Percentiles rank a stretch among this genome's conserved stretches.
phyloP scores from a whole-genome alignment of 495 filamentous ascomycete species.

The Hypoxylon trugodes region DNA sequence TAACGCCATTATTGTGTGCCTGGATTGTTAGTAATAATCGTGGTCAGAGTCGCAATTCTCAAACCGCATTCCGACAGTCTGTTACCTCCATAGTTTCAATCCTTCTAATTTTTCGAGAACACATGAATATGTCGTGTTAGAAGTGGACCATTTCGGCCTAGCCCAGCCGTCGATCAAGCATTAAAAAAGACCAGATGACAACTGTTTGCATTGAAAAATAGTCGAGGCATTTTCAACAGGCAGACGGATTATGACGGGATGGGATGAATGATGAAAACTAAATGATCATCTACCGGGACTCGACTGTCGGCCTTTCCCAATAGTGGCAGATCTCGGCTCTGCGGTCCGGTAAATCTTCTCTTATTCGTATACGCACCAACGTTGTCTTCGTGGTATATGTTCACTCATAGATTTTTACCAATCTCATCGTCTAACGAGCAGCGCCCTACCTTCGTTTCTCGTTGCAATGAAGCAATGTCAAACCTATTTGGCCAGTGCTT shows the following conservation, averaged over 20 bases:
- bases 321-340: conserved; percentile 15
- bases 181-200: conserved; percentile 30
- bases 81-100: conserved; percentile 44
- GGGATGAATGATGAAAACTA: conserved; percentile 27
- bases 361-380: not conserved
- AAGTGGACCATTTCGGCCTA: conserved; percentile 31
- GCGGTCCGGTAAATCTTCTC: conserved; percentile 16
- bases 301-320: not conserved
- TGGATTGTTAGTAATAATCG: conserved; percentile 1
- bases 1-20: conserved; percentile 9
- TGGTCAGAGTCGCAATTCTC: conserved; percentile 36
- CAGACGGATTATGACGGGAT: conserved; percentile 20
- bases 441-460: not conserved
- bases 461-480: not conserved
- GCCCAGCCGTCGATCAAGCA: conserved; percentile 25
- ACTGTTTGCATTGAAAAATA: conserved; percentile 5
- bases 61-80: conserved; percentile 42
- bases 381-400: not conserved
- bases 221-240: not conserved
- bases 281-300: conserved; percentile 1
- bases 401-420: not conserved
- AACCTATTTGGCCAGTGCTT: not conserved
- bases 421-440: no score
- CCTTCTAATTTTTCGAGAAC: conserved; percentile 8
- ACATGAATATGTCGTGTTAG: conserved; percentile 31